phyloP scores from a whole-genome alignment of 345 rosid genomes.

The Rhodamnia argentea region DNA sequence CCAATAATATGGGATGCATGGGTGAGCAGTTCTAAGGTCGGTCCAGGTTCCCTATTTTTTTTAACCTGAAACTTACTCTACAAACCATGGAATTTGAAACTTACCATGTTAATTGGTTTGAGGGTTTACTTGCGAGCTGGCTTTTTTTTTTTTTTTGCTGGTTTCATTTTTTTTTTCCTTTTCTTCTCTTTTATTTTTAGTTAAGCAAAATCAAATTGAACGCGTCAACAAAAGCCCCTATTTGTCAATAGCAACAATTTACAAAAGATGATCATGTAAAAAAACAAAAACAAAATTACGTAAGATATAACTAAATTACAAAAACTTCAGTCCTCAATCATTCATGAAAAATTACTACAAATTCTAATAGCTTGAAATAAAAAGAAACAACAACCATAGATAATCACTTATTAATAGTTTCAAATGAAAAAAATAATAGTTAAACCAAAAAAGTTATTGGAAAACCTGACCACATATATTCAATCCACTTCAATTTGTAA shows the following conservation, averaged over 20 bases:
- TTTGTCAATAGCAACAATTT: neutral
- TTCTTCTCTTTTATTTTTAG: too few relatives aligned
- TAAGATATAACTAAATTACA: neutral
- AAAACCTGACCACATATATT: neutral
- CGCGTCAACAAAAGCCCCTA: neutral
- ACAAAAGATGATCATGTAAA: neutral
- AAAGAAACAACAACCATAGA: neutral
- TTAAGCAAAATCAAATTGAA: neutral
- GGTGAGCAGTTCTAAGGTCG: too few relatives aligned
- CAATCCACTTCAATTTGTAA: neutral
- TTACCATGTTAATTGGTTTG: neutral
- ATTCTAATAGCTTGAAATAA: neutral
- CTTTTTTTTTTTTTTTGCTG: neutral
- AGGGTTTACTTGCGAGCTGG: neutral
- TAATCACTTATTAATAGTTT: neutral
- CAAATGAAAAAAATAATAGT: neutral
- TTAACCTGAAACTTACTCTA: too few relatives aligned
- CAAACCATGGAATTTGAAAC: neutral
- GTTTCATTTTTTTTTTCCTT: too few relatives aligned
- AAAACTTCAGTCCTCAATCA: neutral
- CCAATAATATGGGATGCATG: too few relatives aligned
- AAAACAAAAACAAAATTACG: neutral
- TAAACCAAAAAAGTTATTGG: neutral
- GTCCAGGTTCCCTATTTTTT: neutral
- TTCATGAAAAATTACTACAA: neutral